These are phyloP conservation scores for Candolleomyces efflorescens DNA, from an alignment of 768 basidiomycete genomes.

Conservation along the genomic window DNA sequence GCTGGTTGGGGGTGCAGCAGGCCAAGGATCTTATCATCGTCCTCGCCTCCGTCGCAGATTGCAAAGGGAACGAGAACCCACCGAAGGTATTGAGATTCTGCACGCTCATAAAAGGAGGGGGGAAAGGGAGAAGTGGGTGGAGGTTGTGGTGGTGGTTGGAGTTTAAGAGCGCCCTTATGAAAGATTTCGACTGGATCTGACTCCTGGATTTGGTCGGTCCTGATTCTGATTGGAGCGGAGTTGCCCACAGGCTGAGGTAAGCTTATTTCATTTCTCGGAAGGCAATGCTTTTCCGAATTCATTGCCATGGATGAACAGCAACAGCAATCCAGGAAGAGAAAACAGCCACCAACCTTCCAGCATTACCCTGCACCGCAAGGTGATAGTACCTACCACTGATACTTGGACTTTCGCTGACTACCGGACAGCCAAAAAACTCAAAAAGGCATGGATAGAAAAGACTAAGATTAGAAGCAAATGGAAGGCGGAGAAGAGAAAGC, in stretches of 20 bases:
- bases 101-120: constrained; percentile 85
- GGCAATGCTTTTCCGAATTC: constrained; percentile 17
- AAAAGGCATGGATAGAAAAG: constrained; percentile 74
- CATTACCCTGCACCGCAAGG: constrained; percentile 61
- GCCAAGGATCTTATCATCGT: neutral
- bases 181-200: constrained; percentile 11
- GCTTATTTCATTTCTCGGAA: constrained; percentile 17
- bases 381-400: constrained; percentile 17
- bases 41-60: too few relatives aligned
- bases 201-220: neutral
- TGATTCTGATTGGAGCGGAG: constrained; percentile 16
- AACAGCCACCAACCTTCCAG: constrained; percentile 65
- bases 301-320: neutral
- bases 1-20: neutral
- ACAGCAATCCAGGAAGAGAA: constrained; percentile 33
- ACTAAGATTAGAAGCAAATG: constrained; percentile 77
- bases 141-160: constrained; percentile 27
- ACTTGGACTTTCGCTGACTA: neutral
- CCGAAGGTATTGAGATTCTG: constrained; percentile 86
- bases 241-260: constrained; percentile 21
- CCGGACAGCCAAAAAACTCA: constrained; percentile 68
- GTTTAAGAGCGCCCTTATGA: constrained; percentile 23
- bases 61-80: constrained; percentile 26
- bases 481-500: constrained; percentile 61
- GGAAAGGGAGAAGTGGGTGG: constrained; percentile 33